Base-by-base conservation (phyloP, 2,329 filamentous ascomycete species). In the Colletotrichum magnum region DNA sequence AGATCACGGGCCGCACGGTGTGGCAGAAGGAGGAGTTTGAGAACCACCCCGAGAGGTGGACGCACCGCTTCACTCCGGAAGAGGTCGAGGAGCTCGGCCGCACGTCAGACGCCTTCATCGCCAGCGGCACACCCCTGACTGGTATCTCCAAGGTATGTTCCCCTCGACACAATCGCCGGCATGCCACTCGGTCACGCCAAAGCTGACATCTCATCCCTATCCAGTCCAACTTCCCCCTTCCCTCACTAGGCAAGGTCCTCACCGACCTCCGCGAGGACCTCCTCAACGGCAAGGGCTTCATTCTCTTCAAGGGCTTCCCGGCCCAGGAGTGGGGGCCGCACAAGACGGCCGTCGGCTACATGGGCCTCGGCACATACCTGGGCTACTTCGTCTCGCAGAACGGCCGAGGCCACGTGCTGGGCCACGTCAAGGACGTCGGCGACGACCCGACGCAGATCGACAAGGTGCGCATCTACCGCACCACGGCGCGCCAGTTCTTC, bases 361-460 rank as follows among this genome's bases (percentile, higher is more conserved):
- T 97, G 91, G 94, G 94, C 4, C 86, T 97, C 2, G 92, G 93
- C 48, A 93, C 93, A 5, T 92, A 97, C 79, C 86, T 97, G 10
- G 94, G 94, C 68, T 96, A 97, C 83, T 95, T 96, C 72, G 89
- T 97, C 48, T 93, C 90, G 26, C 94, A 97, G 77, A 97, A 97
- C 82, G 90, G 91, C 18, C 89, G 90, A 18, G 94, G 94, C 52
- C 94, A 97, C 80, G 93, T 97, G 10, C 88, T 97, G 1, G 94
- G 94, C 7, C 94, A 97, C 79, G 94, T 97, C 74, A 95, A 97
- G 82, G 94, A 97, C 80, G 87, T 96, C 4, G 93, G 93, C 53
- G 94, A 95, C 73, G 94, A 97, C 78, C 86, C 92, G 28, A 89
- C 86, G 5, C 91, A 94, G 81, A 97, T 94, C 75, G 92, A 97